These are phyloP conservation scores for Pythium sukuiense DNA, from an alignment of 352 stramenopile species.

Conservation along the genomic window DNA sequence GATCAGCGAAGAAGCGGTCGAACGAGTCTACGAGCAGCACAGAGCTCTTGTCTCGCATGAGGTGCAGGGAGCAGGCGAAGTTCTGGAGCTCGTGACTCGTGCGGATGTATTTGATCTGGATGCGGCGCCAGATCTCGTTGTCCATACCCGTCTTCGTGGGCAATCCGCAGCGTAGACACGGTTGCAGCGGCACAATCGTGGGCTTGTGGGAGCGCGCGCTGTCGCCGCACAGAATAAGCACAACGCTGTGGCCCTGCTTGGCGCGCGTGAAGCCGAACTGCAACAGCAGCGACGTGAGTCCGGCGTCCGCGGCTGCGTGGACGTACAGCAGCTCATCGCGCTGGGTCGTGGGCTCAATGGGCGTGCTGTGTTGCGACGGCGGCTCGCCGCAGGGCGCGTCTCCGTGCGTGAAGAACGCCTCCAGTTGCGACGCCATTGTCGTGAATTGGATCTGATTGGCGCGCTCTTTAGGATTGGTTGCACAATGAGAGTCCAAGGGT, in stretches of 20 bases:
- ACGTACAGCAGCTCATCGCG: slow-evolving; percentile 40
- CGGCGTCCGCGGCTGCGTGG: slow-evolving; percentile 38
- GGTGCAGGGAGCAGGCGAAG: slow-evolving; percentile 59
- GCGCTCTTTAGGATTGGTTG: slow-evolving; percentile 16
- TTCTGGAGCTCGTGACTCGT: slow-evolving; percentile 51
- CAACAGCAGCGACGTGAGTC: slow-evolving; percentile 63
- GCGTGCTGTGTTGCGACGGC: slow-evolving; percentile 5
- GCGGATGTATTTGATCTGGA: slow-evolving; percentile 69
- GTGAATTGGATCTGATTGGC: slow-evolving; percentile 3
- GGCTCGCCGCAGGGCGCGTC: slow-evolving; percentile 27
- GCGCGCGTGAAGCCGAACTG: slow-evolving; percentile 65
- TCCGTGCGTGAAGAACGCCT: slow-evolving; percentile 68
- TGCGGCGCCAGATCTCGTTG: slow-evolving; percentile 46
- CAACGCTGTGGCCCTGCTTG: slow-evolving; percentile 39
- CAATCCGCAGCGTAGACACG: slow-evolving; percentile 41
- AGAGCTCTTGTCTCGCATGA: slow-evolving; percentile 43
- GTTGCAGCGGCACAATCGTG: slow-evolving; percentile 41
- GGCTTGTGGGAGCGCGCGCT: slow-evolving; percentile 26
- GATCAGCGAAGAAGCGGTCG: slow-evolving; percentile 49
- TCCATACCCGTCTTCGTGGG: slow-evolving; percentile 50
- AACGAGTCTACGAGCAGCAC: slow-evolving; percentile 62
- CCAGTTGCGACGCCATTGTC: slow-evolving; percentile 36
- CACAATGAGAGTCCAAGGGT: slow-evolving; percentile 6
- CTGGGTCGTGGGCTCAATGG: slow-evolving; percentile 11
- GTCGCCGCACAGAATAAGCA: slow-evolving; percentile 48